These are phyloP conservation scores for Lodderomyces jiufengensis DNA, from an alignment of 1,139 yeast species.

Conservation along the genomic window DNA sequence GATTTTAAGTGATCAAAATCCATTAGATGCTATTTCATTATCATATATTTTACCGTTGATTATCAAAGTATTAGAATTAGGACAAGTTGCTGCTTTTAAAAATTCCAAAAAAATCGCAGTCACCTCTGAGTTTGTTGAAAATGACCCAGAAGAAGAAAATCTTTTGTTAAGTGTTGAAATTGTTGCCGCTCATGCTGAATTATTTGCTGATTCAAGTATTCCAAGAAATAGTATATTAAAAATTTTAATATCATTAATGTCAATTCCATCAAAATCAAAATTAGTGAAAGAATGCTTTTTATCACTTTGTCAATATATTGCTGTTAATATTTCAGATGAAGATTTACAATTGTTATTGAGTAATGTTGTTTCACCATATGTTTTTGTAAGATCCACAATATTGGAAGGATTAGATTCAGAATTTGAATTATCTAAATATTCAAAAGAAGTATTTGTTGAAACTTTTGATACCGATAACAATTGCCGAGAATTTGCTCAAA, in stretches of 20 bases:
- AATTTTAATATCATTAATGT: slow-evolving; percentile 63
- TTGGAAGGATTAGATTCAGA: slow-evolving; percentile 86
- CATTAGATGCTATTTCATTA: slow-evolving; percentile 65
- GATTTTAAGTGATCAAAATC: slow-evolving; percentile 67
- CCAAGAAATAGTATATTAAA: slow-evolving; percentile 66
- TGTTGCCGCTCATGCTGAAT: slow-evolving; percentile 70
- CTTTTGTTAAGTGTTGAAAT: slow-evolving; percentile 74
- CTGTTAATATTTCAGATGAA: slow-evolving; percentile 49
- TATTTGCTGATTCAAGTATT: slow-evolving; percentile 59
- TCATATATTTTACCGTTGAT: slow-evolving; percentile 74
- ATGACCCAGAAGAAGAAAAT: slow-evolving; percentile 87
- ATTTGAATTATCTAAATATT: slow-evolving; percentile 63
- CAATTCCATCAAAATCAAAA: slow-evolving; percentile 74
- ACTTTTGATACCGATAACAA: slow-evolving; percentile 68
- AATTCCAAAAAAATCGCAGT: slow-evolving; percentile 47
- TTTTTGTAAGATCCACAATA: slow-evolving; percentile 72
- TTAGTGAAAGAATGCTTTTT: slow-evolving; percentile 78
- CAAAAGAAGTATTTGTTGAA: slow-evolving; percentile 75
- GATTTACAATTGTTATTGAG: slow-evolving; percentile 62
- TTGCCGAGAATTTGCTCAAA: slow-evolving; percentile 63
- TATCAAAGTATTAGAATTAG: slow-evolving; percentile 58
- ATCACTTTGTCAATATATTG: slow-evolving; percentile 70
- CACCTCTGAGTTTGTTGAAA: slow-evolving; percentile 65
- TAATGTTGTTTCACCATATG: slow-evolving; percentile 59
- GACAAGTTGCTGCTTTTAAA: slow-evolving; percentile 50